A percentile compares a stretch with the other conserved stretches of the same genome.
phyloP scores from a whole-genome alignment of 345 rosid genomes.

The Cardamine resedifolia region DNA sequence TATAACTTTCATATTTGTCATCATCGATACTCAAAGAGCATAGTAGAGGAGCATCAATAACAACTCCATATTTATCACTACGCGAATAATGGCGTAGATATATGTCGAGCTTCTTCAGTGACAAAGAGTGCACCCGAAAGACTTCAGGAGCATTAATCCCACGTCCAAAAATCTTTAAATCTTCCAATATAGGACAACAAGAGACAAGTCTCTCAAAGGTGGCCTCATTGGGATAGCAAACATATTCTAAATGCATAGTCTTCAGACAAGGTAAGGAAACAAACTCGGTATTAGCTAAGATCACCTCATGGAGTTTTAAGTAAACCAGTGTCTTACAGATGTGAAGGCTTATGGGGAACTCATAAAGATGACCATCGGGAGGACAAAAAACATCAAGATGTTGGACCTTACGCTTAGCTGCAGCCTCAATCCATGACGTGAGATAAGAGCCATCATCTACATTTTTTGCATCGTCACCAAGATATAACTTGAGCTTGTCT shows the following conservation, averaged over 20 bases:
- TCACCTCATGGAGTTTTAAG: no score
- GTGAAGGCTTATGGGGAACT: no score
- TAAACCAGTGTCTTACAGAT: no score
- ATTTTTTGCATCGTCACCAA: no score
- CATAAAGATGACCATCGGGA: no score
- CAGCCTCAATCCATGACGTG: no score
- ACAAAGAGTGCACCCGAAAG: neutral
- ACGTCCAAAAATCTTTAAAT: neutral
- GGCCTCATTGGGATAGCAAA: neutral
- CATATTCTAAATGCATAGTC: neutral
- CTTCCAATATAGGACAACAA: neutral
- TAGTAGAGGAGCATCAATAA: constrained; percentile 11
- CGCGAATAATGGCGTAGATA: neutral
- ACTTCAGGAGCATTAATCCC: neutral
- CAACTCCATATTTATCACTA: constrained; percentile 7
- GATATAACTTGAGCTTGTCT: no score
- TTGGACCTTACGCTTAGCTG: no score
- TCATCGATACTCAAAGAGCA: neutral
- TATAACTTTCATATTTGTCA: neutral
- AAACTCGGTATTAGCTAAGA: neutral
- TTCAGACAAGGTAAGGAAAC: constrained; percentile 10
- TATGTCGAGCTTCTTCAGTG: constrained; percentile 4
- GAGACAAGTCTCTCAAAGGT: neutral
- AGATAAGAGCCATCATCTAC: no score
- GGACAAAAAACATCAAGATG: no score